Evolutionary conservation across 1,284 basidiomycete genomes (phyloP).

Genomic region (Kwoniella shivajii): DNA sequence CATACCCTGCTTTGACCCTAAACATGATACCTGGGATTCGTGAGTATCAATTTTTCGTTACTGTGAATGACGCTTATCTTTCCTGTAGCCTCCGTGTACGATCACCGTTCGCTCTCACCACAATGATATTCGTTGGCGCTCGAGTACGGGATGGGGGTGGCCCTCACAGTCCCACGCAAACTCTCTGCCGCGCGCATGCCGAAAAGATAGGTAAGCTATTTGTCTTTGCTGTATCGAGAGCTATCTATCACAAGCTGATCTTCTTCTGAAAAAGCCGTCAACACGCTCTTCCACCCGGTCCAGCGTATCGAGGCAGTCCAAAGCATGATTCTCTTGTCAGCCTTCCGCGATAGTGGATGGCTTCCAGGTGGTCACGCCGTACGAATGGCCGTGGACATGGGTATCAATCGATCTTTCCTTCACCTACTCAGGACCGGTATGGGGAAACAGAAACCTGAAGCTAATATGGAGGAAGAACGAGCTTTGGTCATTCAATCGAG

Average conservation of each 20-base stretch:
- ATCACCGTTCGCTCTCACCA: slow-evolving; percentile 59
- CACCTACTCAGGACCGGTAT: slow-evolving; percentile 73
- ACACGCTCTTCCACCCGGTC: slow-evolving; percentile 81
- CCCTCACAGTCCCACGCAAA: background rate
- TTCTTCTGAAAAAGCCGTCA: slow-evolving; percentile 63
- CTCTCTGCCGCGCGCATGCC: slow-evolving; percentile 57
- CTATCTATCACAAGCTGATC: slow-evolving; percentile 2
- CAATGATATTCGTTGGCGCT: slow-evolving; percentile 86
- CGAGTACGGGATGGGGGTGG: slow-evolving; percentile 84
- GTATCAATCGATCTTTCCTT: slow-evolving; percentile 86
- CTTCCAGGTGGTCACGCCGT: slow-evolving; percentile 84
- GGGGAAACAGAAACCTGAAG: slow-evolving; percentile 62
- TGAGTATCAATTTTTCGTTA: too few species aligned
- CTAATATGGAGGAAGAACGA: slow-evolving; percentile 67
- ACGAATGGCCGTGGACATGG: slow-evolving; percentile 87
- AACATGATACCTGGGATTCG: slow-evolving; percentile 73
- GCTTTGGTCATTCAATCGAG: slow-evolving; percentile 76
- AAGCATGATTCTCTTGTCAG: slow-evolving; percentile 84
- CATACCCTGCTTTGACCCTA: slow-evolving; percentile 78
- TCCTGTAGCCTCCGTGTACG: slow-evolving; percentile 38
- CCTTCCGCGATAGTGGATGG: slow-evolving; percentile 91
- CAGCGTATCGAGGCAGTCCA: slow-evolving; percentile 79
- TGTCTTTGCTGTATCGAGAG: background rate
- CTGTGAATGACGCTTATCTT: background rate
- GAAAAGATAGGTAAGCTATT: slow-evolving; percentile 62